These are phyloP conservation scores for Pleurozium schreberi DNA, from an alignment of 225 moss, liverwort and hornwort genomes.

Conservation along the genomic window DNA sequence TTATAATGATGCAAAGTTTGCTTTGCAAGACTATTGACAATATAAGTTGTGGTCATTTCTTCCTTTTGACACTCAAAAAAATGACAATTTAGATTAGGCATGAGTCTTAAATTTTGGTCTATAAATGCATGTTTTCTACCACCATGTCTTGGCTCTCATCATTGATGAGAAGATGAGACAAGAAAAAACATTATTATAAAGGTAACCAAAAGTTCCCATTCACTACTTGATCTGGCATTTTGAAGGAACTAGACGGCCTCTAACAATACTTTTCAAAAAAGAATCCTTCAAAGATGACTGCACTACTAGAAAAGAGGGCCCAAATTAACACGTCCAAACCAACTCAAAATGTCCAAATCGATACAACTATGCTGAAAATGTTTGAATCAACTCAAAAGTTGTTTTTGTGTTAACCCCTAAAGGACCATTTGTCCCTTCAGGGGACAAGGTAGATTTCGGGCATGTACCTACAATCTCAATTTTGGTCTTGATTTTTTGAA, in stretches of 20 bases:
- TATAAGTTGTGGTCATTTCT: background rate
- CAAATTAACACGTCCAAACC: too few relatives aligned
- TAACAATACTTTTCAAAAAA: background rate
- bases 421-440: too few relatives aligned
- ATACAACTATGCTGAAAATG: too few relatives aligned
- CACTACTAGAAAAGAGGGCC: too few relatives aligned
- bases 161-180: background rate
- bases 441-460: too few relatives aligned
- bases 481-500: too few relatives aligned
- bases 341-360: too few relatives aligned
- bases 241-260: background rate
- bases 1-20: background rate
- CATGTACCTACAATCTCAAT: too few relatives aligned
- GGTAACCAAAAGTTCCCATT: background rate
- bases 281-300: background rate
- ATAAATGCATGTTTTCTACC: background rate
- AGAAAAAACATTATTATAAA: background rate
- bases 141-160: background rate
- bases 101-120: background rate
- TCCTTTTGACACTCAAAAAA: background rate
- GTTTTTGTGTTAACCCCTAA: too few relatives aligned
- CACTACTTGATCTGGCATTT: background rate
- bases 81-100: rapidly evolving
- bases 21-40: background rate
- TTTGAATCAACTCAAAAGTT: too few relatives aligned